Conservation (phyloP, 192 early-diverging fungal genomes). For the Podochytrium sp. region DNA sequence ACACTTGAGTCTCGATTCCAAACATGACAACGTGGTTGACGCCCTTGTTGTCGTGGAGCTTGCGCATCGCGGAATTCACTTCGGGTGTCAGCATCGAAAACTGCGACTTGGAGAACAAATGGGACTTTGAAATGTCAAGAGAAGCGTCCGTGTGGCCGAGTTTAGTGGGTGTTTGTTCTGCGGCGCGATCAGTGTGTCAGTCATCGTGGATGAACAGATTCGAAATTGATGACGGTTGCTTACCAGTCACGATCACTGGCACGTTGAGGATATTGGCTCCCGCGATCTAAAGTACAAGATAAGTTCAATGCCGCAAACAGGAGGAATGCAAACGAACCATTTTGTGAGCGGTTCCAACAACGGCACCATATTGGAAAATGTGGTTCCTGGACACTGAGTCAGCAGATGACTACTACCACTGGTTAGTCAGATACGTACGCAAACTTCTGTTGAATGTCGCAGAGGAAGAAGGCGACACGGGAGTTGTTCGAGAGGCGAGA, state of each 20-base stretch:
- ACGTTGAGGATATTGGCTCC: constrained; percentile 76
- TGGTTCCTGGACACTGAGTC: too few species aligned
- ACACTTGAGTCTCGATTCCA: constrained; percentile 85
- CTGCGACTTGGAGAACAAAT: constrained; percentile 75
- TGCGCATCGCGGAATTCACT: constrained; percentile 56
- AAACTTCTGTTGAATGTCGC: constrained; percentile 87
- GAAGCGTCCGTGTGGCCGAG: constrained; percentile 80
- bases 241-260: constrained; percentile 84
- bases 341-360: constrained; percentile 84
- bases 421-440: constrained; percentile 13
- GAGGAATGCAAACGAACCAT: constrained; percentile 61
- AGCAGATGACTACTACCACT: too few species aligned
- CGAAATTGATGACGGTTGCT: neutral
- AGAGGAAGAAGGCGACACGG: constrained; percentile 84
- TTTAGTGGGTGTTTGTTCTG: constrained; percentile 20
- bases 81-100: constrained; percentile 86
- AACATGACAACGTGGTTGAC: constrained; percentile 74
- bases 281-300: constrained; percentile 58
- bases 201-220: neutral
- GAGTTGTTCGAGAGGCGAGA: constrained; percentile 8
- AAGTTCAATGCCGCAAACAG: neutral
- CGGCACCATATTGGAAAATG: constrained; percentile 81
- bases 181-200: neutral
- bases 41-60: constrained; percentile 44
- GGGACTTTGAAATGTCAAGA: constrained; percentile 71